Evolutionary conservation across 768 basidiomycete genomes (phyloP).

Genomic region (Dentipellis sp.): DNA sequence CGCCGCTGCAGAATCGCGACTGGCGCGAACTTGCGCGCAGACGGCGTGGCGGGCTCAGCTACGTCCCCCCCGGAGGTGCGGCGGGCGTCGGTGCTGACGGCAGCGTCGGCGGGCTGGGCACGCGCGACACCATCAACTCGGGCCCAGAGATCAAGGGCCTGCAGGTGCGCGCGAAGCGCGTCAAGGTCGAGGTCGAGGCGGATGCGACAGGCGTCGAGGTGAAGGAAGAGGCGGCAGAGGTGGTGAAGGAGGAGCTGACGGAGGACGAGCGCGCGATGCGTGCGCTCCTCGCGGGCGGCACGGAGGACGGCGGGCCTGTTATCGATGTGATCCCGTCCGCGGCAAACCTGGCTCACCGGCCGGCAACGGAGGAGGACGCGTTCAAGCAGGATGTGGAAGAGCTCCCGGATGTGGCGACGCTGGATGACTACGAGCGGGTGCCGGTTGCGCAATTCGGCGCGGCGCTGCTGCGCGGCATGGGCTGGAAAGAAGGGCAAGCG

Average conservation of each 20-base stretch:
- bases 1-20: constrained; percentile 78
- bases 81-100: constrained; percentile 55
- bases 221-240: constrained; percentile 15
- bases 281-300: constrained; percentile 58
- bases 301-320: constrained; percentile 26
- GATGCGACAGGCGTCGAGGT: constrained; percentile 11
- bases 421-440: constrained; percentile 83
- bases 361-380: constrained; percentile 67
- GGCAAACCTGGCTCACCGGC: constrained; percentile 24
- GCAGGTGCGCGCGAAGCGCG: constrained; percentile 32
- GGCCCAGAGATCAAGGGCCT: constrained; percentile 66
- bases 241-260: constrained; percentile 34
- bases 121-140: constrained; percentile 65
- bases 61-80: constrained; percentile 54
- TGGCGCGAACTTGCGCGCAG: constrained; percentile 79
- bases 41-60: constrained; percentile 37
- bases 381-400: constrained; percentile 75
- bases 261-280: constrained; percentile 79
- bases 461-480: constrained; percentile 92
- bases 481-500: constrained; percentile 80
- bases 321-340: constrained; percentile 55
- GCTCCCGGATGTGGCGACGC: constrained; percentile 65
- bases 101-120: constrained; percentile 71
- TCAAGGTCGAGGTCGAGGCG: constrained; percentile 19
- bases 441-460: constrained; percentile 91